Base-by-base conservation (phyloP, 352 stramenopile genomes). In the Pythium dissotocum region DNA sequence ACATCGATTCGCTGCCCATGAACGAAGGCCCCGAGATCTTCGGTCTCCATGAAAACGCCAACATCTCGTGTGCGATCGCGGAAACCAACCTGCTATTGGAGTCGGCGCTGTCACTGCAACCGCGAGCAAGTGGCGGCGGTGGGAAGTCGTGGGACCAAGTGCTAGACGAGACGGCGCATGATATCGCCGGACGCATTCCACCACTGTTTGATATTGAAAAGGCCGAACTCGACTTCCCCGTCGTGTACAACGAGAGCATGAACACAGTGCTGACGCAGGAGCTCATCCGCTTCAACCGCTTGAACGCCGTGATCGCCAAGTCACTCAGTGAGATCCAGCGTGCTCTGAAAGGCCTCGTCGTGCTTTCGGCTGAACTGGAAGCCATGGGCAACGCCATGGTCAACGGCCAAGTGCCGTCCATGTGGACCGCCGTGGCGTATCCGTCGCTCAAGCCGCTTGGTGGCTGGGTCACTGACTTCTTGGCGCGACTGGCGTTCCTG, bases 311-410 rank as follows among this genome's bases (percentile, higher is more conserved):
- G 35, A 90, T 98, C 44, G 77, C 91, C 9, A 72, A 76, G 24
- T 96, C 85, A 7, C 72, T 98, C 4, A 75, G 68, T 10, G 91
- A 98, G 73, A 88, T 98, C 56, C 91, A 97, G 65, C 92, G 93
- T 26, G 94, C 94, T 10, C 81, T 98, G 24, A 96, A 97, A 58
- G 94, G 94, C 0, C 83, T 98, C 9, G 92, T 98, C 24, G 90
- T 98, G 44, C 95, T 98, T 72, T 97, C 88, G 10, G 79, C 81
- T 0, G 93, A 98, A 74, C 77, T 98, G 0, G 93, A 98, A 68
- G 85, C 88, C 24, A 98, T 98, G 91, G 93, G 91, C 59, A 97
- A 97, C 63, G 89, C 87, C 48, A 97, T 98, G 88, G 90, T 97
- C 26, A 95, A 96, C 35, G 92, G 92, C 8, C 88, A 96, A 58